These are phyloP conservation scores for Dactylorhiza incarnata DNA, from an alignment of 106 monocot species.

Conservation along the genomic window DNA sequence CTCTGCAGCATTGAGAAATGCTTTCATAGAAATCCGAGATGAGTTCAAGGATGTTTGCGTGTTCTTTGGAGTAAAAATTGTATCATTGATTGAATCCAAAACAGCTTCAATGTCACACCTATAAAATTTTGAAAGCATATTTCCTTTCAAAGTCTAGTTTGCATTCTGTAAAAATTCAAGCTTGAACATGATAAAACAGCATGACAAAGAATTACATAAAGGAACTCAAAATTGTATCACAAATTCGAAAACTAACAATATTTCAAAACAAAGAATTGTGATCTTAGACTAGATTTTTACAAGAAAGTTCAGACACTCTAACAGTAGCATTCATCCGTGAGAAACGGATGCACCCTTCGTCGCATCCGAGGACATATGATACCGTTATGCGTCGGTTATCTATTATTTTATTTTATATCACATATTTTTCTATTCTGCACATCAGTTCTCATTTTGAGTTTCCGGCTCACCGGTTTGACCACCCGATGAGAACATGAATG, in stretches of 20 bases:
- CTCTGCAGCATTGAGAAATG: constrained; percentile 52
- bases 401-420: too few relatives aligned
- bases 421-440: too few relatives aligned
- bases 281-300: not conserved
- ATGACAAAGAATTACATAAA: not conserved
- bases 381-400: too few relatives aligned
- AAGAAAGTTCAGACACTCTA: not conserved
- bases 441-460: too few relatives aligned
- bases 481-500: too few relatives aligned
- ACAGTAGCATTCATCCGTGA: not conserved
- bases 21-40: constrained; percentile 20
- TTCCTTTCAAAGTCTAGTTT: not conserved
- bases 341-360: not conserved
- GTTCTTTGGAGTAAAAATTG: constrained; percentile 34
- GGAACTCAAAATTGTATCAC: not conserved
- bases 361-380: too few relatives aligned
- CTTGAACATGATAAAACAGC: not conserved
- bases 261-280: not conserved
- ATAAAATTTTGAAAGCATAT: not conserved
- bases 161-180: not conserved
- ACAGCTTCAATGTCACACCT: constrained; percentile 86
- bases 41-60: constrained; percentile 18
- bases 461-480: too few relatives aligned
- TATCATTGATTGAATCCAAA: constrained; percentile 49
- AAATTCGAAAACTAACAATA: not conserved